Percentiles rank a stretch among this genome's conserved stretches.
Conservation (phyloP, 108 stramenopile genomes). For the Fistulifera solaris region DNA sequence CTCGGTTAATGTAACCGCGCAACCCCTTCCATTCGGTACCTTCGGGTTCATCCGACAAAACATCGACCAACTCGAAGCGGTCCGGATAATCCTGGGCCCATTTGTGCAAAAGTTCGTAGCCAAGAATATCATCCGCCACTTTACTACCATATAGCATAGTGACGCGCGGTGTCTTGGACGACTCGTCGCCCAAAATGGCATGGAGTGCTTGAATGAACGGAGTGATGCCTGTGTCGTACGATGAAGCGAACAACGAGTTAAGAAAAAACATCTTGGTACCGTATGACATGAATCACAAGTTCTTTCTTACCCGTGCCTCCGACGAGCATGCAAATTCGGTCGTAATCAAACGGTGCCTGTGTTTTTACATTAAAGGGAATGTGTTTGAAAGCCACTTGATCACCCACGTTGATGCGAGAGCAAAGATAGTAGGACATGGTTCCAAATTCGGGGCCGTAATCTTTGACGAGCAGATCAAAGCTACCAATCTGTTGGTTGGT, state of each 20-base stretch:
- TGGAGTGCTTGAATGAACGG: conserved; percentile 96
- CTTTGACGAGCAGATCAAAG: conserved; percentile 88
- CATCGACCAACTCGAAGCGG: conserved; percentile 52
- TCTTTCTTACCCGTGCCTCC: conserved; percentile 76
- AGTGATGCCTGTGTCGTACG: conserved; percentile 69
- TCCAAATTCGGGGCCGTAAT: conserved; percentile 49
- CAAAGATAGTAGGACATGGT: conserved; percentile 53
- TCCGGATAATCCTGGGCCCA: conserved; percentile 35
- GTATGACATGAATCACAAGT: too few species aligned
- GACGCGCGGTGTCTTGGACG: conserved; percentile 27
- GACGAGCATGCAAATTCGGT: conserved; percentile 87
- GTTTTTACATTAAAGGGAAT: conserved; percentile 86
- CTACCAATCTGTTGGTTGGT: conserved; percentile 78
- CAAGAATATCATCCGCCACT: conserved; percentile 72
- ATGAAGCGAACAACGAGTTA: too few species aligned
- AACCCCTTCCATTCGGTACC: conserved; percentile 51
- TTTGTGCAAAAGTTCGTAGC: conserved; percentile 60
- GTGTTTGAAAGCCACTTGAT: conserved; percentile 68
- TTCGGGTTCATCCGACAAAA: conserved; percentile 64
- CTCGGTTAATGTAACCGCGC: conserved; percentile 66
- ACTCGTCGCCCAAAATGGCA: conserved; percentile 68
- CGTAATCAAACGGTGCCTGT: conserved; percentile 63
- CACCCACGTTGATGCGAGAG: conserved; percentile 21
- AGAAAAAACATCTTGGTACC: too few species aligned
- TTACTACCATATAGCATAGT: conserved; percentile 79